Base-by-base conservation (phyloP, 2,329 filamentous ascomycete genomes). In the Tolypocladium guangdongense region DNA sequence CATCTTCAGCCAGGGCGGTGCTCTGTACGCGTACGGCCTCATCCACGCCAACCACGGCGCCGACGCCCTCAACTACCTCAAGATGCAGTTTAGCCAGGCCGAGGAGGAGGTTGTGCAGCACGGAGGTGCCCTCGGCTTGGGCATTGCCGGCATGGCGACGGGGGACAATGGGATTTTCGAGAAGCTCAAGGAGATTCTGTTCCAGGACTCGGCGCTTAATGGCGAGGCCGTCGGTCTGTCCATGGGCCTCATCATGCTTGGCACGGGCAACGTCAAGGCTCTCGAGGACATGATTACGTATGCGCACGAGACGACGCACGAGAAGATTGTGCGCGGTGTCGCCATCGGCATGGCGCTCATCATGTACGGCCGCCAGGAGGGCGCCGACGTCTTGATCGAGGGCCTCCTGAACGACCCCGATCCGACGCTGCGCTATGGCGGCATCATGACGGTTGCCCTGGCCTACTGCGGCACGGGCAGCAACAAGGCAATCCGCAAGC, bases 41-140 rank as follows among this genome's bases (percentile, higher is more conserved):
- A 96, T 99, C 55, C 96, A 97, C 66, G 91, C 93, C 63, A 99
- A 99, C 71, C 93, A 97, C 64, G 93, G 93, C 56, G 90, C 90
- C 5, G 88, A 91, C 64, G 93, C 95, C 16, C 74, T 93, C 4
- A 84, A 88, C 39, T 92, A 91, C 61, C 78, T 95, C 38, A 84
- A 84, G 58, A 78, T 78, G 32, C 86, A 90, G 64, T 92, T 95
- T 68, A 80, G 78, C 45, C 78, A 83, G 41, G 86, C 88, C 5
- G 82, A 87, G 53, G 88, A 93, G 70, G 93, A 99, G 68, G 90
- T 97, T 48, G 90, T 99, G 49, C 92, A 96, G 70, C 93, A 99
- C 66, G 93, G 93, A 71, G 93, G 92, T 67, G 93, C 93, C 52
- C 80, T 99, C 39, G 93, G 93, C 63, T 79, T 99, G 46, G 93